A percentile compares a stretch with the other conserved stretches of the same genome.
phyloP scores from a whole-genome alignment of 768 basidiomycete genomes.

The Mycena capillaripes region DNA sequence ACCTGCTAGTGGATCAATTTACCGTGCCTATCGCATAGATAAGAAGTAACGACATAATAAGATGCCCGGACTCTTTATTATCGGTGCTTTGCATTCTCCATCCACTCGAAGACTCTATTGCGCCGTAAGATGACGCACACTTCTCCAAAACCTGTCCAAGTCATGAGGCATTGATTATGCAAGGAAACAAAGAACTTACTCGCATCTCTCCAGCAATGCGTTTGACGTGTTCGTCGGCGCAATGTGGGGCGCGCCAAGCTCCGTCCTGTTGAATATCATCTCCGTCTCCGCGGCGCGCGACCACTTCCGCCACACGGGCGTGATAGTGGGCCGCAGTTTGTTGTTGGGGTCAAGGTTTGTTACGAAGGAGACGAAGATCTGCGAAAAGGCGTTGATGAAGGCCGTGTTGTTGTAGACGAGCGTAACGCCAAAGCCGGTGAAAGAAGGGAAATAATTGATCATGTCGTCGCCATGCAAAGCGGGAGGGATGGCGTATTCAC shows the following conservation, averaged over 20 bases:
- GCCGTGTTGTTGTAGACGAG: conserved; percentile 36
- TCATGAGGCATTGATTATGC: not conserved
- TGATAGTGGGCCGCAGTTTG: conserved; percentile 28
- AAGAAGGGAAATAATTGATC: conserved; percentile 40
- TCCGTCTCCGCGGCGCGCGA: conserved; percentile 29
- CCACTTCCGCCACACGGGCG: conserved; percentile 30
- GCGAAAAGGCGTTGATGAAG: conserved; percentile 44
- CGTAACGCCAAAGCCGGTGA: not conserved
- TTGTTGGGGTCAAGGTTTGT: conserved; percentile 40
- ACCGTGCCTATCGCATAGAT: too few relatives aligned
- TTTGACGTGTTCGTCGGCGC: conserved; percentile 28
- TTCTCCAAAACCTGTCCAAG: not conserved
- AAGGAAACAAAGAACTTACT: conserved; percentile 24
- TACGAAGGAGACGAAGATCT: conserved; percentile 43
- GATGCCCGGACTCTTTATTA: too few relatives aligned
- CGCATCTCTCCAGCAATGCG: conserved; percentile 39
- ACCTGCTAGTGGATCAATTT: too few relatives aligned
- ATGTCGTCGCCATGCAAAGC: conserved; percentile 35
- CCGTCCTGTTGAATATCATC: conserved; percentile 45
- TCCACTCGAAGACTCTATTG: too few relatives aligned
- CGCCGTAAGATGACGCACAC: too few relatives aligned
- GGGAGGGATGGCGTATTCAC: conserved; percentile 41
- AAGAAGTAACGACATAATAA: too few relatives aligned
- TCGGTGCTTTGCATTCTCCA: too few relatives aligned
- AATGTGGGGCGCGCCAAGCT: not conserved